Conservation (phyloP, 1,284 basidiomycete genomes). For the Sphagnurus paluster region DNA sequence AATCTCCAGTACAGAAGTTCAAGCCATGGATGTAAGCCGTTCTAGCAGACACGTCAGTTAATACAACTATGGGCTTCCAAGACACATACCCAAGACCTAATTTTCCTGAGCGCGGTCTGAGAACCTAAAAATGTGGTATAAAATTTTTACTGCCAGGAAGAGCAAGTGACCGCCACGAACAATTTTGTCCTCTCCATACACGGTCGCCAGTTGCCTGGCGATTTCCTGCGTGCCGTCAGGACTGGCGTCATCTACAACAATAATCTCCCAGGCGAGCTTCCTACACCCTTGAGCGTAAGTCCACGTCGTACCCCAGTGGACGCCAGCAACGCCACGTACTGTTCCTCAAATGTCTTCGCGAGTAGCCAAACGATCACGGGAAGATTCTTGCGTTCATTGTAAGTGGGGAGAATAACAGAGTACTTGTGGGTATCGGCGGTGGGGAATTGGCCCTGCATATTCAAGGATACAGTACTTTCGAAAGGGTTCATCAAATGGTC, state of each 20-base stretch:
- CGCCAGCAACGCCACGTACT: constrained; percentile 49
- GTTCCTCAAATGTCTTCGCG: constrained; percentile 70
- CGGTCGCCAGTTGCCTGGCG: constrained; percentile 70
- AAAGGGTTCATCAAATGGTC: constrained; percentile 60
- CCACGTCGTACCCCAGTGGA: neutral
- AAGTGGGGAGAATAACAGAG: constrained; percentile 89
- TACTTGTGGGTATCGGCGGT: constrained; percentile 72
- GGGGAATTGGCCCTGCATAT: constrained; percentile 61
- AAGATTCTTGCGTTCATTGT: constrained; percentile 91
- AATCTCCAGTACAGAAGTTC: constrained; percentile 87
- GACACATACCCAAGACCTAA: constrained; percentile 76
- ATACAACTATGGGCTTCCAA: neutral
- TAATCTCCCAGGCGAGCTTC: constrained; percentile 73
- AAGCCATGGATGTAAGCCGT: constrained; percentile 93
- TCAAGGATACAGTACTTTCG: constrained; percentile 50
- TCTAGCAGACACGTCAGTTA: constrained; percentile 37
- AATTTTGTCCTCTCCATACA: constrained; percentile 85
- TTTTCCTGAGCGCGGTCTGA: constrained; percentile 86
- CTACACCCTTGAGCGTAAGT: constrained; percentile 24
- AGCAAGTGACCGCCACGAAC: constrained; percentile 40
- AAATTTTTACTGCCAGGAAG: neutral
- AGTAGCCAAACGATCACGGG: constrained; percentile 86
- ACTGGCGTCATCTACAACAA: constrained; percentile 89
- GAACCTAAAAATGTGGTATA: constrained; percentile 45
- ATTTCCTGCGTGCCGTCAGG: constrained; percentile 92